A percentile compares a stretch with the other conserved stretches of the same genome.
phyloP scores from a whole-genome alignment of 2,329 filamentous ascomycete species.

The Verticillium nonalfalfae region DNA sequence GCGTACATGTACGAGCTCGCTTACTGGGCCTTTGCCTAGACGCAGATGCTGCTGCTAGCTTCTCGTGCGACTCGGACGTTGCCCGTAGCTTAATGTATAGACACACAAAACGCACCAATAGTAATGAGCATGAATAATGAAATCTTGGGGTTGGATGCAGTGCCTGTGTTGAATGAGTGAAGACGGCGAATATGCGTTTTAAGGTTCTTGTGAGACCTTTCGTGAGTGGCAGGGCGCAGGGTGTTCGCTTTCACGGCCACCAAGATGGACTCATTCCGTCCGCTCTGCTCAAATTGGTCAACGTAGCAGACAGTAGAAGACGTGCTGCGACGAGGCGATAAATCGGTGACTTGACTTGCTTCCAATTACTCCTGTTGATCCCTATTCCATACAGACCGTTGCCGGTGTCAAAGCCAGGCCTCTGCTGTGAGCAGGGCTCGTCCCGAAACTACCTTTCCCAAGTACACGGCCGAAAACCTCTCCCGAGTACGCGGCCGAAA shows the following conservation, averaged over 20 bases:
- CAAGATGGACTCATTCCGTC: too few relatives aligned
- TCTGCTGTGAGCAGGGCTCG: too few relatives aligned
- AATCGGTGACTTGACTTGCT: not conserved
- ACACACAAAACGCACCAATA: not conserved
- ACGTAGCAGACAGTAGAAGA: not conserved
- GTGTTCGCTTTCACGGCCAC: too few relatives aligned
- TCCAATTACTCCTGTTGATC: too few relatives aligned
- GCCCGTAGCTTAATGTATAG: not conserved
- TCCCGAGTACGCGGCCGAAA: not conserved
- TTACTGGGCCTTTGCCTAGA: constrained; percentile 2
- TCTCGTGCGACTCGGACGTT: not conserved
- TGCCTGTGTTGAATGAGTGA: too few relatives aligned
- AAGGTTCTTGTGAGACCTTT: not conserved
- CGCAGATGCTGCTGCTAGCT: not conserved
- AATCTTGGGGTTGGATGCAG: too few relatives aligned
- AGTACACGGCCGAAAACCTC: too few relatives aligned
- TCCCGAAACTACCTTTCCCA: too few relatives aligned
- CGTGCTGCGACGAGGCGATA: not conserved
- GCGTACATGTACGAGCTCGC: constrained; percentile 40
- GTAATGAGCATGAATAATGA: not conserved
- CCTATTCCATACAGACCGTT: too few relatives aligned
- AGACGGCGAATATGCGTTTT: not conserved
- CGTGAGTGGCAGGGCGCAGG: not conserved
- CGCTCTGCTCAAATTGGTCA: not conserved
- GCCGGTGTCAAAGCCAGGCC: too few relatives aligned